Base-by-base conservation (phyloP, 345 rosid genomes). In the Mangifera indica region DNA sequence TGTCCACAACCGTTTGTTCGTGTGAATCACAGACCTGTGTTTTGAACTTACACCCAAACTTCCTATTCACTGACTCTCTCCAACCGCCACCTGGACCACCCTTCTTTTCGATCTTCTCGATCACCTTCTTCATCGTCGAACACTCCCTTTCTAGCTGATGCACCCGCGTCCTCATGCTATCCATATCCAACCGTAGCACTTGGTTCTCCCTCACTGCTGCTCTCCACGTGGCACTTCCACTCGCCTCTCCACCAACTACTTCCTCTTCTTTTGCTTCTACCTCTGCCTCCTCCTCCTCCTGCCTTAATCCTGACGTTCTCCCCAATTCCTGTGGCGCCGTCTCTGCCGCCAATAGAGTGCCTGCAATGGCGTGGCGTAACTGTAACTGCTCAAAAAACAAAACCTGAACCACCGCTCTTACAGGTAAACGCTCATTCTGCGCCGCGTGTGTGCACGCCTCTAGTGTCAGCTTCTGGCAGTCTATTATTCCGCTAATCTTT, bases 401-500 rank as follows among this genome's bases (percentile, higher is more conserved):
- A 21, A 94, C 98, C 78, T 92, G 99, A 18, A 95, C 99, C 55
- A 95, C 93, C 42, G 95, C 92, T 8, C 98, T 91, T 46, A 95
- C 80, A 2, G 99, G 99, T 48, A 95, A 81, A 26, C 97, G 89
- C 88, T 95, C 99, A 81, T 92, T 95, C 52, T 95, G 99, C 0
- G 99, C 98, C 10, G 99, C 98, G 89, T 95, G 99, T 1, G 99
- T 95, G 87, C 98, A 95, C 24, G 99, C 99, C 69, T 90, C 99
- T 0, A 95, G 81, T 5, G 99, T 95, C 1, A 95, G 88, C 81
- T 95, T 92, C 54, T 91, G 98, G 76, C 92, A 95, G 58, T 95
- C 99, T 81, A 95, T 79, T 0, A 88, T 82, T 26, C 97, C 93
- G 52, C 96, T 85, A 55, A 95, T 83, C 84, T 87, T 89, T 77